Evolutionary conservation across 257 asterid genomes (phyloP).

Genomic region (Coffea canephora): DNA sequence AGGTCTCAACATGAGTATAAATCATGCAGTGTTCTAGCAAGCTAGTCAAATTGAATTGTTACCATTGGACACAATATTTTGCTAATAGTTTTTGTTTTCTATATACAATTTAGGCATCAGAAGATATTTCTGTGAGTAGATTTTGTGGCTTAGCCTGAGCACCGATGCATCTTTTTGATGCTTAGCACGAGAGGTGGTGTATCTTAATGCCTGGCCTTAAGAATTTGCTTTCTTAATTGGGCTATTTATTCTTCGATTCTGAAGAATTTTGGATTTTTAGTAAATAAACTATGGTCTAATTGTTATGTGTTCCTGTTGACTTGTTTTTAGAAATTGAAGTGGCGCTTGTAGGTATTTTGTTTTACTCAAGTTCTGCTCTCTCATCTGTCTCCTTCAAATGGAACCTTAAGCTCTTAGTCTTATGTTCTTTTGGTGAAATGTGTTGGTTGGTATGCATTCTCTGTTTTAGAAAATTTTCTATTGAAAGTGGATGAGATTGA

Average conservation of each 20-base stretch:
- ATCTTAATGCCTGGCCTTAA: too few relatives aligned
- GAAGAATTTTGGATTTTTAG: neutral
- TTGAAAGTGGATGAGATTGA: neutral
- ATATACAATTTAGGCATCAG: too few relatives aligned
- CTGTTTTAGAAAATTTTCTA: neutral
- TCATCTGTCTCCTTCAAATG: neutral
- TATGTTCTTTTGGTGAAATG: neutral
- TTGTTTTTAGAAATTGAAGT: neutral
- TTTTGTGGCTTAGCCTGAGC: too few relatives aligned
- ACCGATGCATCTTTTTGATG: too few relatives aligned
- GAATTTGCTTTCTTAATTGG: too few relatives aligned
- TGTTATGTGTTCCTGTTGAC: neutral
- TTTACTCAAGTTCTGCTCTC: neutral
- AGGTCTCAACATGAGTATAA: neutral
- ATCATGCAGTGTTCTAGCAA: too few relatives aligned
- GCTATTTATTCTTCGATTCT: neutral
- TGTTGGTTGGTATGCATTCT: neutral
- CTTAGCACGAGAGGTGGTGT: too few relatives aligned
- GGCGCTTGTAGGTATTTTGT: neutral
- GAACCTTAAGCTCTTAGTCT: neutral
- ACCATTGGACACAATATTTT: too few relatives aligned
- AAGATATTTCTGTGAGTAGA: too few relatives aligned
- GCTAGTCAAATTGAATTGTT: too few relatives aligned
- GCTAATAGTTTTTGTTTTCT: too few relatives aligned
- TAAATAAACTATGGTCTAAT: too few relatives aligned